These are phyloP conservation scores for Herpetomonas samuelpessoai DNA, from an alignment of 208 protist genomes.

Conservation along the genomic window DNA sequence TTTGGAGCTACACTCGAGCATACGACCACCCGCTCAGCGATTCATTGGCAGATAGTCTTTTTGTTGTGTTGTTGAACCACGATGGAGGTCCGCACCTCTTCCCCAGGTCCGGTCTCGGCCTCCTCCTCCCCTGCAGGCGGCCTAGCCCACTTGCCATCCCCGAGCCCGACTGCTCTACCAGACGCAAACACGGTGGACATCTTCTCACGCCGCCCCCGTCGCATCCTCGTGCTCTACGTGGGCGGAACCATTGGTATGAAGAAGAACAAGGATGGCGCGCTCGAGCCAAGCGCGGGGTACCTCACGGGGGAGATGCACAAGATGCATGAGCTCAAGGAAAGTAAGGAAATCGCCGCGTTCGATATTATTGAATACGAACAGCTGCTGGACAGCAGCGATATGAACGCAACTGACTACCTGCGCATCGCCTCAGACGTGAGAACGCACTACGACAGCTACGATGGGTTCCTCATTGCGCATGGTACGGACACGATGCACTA, in stretches of 20 bases:
- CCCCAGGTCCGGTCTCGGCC: neutral
- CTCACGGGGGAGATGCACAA: constrained; percentile 57
- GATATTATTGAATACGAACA: constrained; percentile 78
- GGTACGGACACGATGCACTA: constrained; percentile 98
- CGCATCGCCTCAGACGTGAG: constrained; percentile 70
- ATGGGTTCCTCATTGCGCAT: constrained; percentile 96
- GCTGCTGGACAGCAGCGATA: constrained; percentile 87
- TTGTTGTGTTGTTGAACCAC: too few relatives aligned
- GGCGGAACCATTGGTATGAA: constrained; percentile 92
- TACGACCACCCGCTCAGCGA: too few relatives aligned
- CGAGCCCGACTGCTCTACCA: too few relatives aligned
- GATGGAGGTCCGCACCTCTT: neutral
- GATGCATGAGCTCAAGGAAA: constrained; percentile 50
- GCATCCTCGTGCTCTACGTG: constrained; percentile 82
- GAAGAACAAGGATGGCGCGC: constrained; percentile 51
- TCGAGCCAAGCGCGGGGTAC: constrained; percentile 67
- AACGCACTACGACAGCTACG: constrained; percentile 87
- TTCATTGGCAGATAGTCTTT: too few relatives aligned
- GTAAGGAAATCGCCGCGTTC: constrained; percentile 54
- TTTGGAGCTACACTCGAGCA: too few relatives aligned
- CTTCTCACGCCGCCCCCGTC: constrained; percentile 6
- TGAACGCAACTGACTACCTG: constrained; percentile 72
- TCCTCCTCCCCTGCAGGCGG: too few relatives aligned
- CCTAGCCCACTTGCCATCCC: too few relatives aligned
- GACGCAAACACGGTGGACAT: neutral